Percentiles rank a stretch among this genome's conserved stretches.
These are phyloP conservation scores for Chrysoporthe puriensis DNA, from an alignment of 2,329 filamentous ascomycete species.

Conservation along the genomic window DNA sequence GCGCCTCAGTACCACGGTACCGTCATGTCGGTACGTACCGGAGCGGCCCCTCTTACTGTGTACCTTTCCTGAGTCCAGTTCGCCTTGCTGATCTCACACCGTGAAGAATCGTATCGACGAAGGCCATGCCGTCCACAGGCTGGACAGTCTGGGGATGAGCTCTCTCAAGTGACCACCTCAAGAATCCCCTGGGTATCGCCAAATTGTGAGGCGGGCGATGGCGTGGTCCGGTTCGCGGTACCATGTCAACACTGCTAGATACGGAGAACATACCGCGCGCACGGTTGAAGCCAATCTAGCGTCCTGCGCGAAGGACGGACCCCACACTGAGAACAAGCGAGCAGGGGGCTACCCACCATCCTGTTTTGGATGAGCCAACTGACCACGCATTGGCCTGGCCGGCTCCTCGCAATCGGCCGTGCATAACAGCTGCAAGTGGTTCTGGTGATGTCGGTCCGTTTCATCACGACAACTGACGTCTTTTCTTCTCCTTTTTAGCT, in stretches of 20 bases:
- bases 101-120: not conserved
- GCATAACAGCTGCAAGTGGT: not conserved
- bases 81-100: not conserved
- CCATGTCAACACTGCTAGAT: not conserved
- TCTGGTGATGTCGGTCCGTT: not conserved
- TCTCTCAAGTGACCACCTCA: not conserved
- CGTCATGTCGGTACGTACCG: slow-evolving; percentile 22
- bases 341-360: not conserved
- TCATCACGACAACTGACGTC: not conserved
- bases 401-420: not conserved
- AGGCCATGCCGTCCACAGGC: not conserved
- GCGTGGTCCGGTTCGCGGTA: not conserved
- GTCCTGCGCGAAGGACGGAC: slow-evolving; percentile 10
- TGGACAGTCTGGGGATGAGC: not conserved
- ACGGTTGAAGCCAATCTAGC: slow-evolving; percentile 35
- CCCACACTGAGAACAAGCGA: slow-evolving; percentile 6
- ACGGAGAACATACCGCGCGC: slow-evolving; percentile 25
- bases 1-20: slow-evolving; percentile 18
- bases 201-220: not conserved
- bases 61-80: not conserved
- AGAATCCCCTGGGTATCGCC: not conserved
- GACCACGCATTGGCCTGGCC: not conserved
- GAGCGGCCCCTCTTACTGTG: slow-evolving; percentile 18
- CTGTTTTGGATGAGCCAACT: not conserved
- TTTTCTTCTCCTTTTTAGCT: not conserved